Evolutionary conservation across 495 filamentous ascomycete species (phyloP), one percentile per base, ranked within the genome.

Genomic region (Recurvomyces mirabilis): DNA sequence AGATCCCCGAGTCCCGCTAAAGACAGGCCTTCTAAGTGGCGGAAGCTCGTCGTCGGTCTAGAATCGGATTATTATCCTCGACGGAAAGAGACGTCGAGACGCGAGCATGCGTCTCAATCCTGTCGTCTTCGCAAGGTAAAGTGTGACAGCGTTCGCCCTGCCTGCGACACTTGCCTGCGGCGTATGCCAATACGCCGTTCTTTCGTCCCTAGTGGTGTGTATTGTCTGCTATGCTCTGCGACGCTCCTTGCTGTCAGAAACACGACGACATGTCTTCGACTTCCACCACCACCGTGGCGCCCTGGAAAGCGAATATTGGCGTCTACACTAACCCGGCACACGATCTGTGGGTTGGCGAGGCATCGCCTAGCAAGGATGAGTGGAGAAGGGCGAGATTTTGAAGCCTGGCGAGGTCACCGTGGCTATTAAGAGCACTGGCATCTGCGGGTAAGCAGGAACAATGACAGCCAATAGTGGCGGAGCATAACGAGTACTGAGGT

Each of bases 311-410:
- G 44, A 96, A 94, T 65, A 88, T 96, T 55, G 89, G 84, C 54
- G 87, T 94, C 39, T 96, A 81, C 71, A 96, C 88, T 38, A 93
- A 94, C 64, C 86, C 88, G 22, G 71, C 75, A 21, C 88, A 96
- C 59, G 82, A 94, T 52, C 69, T 96, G 39, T 96, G 88, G 84
- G 78, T 94, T 32, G 82, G 74, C 39, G 80, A 85, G 32, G 77
- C 85, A 1, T 68, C 69, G 42, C 89, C 89, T 1, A 78, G 75
- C 13, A 65, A 84, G 4, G 83, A 93, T 58, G 76, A 78, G 75
- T 91, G 23, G 72, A 80, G 59, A 75, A 69, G 35, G 82, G 80
- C 25, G 71, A 78, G 41, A 69, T 68, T 14, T 69, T 95, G 49
- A 80, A 81, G 60, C 68, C 73, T 15, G 89, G 88, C 21, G 81